These are phyloP conservation scores for Chenopodium berlandieri DNA, from an alignment of 148 eudicot genomes.

Conservation along the genomic window DNA sequence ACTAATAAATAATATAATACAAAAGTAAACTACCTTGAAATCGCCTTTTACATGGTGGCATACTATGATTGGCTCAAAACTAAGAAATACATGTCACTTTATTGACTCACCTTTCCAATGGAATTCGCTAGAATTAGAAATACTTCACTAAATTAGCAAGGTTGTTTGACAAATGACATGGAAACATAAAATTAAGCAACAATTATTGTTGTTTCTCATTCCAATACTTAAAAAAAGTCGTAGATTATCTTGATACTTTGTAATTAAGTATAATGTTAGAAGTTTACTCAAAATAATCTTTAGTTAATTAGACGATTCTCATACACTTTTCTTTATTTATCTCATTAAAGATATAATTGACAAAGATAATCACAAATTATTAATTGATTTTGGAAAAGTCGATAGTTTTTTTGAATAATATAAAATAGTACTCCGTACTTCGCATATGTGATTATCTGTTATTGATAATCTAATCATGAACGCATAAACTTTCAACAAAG, in stretches of 20 bases:
- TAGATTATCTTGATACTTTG: too few relatives aligned
- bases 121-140: slow-evolving; percentile 19
- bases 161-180: not conserved
- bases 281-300: too few relatives aligned
- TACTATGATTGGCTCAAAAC: slow-evolving; percentile 1
- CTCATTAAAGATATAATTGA: too few relatives aligned
- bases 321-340: not conserved
- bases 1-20: not conserved
- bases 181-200: not conserved
- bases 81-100: not conserved
- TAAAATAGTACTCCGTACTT: too few relatives aligned
- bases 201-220: not conserved
- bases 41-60: slow-evolving; percentile 9
- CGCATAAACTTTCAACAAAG: not conserved
- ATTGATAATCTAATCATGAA: not conserved
- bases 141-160: not conserved
- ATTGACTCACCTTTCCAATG: slow-evolving; percentile 18
- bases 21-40: not conserved
- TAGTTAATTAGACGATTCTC: not conserved
- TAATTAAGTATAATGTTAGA: too few relatives aligned
- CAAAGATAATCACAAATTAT: too few relatives aligned
- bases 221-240: not conserved
- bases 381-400: too few relatives aligned
- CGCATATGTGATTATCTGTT: too few relatives aligned
- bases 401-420: too few relatives aligned